Conservation (phyloP, 257 asterid genomes). For the Solanum virginianum region DNA sequence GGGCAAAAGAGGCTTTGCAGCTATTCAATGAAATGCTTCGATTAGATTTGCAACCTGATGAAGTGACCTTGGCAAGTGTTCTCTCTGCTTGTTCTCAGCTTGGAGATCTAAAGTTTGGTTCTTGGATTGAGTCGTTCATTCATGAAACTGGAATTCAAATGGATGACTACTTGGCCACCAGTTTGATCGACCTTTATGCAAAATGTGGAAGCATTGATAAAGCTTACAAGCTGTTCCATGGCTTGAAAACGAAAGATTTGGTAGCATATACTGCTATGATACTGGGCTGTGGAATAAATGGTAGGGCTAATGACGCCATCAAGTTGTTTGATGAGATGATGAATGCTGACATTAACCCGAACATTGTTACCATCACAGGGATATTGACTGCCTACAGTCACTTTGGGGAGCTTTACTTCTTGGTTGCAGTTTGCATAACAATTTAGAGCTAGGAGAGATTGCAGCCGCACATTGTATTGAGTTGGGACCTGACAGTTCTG, state of each 20-base stretch:
- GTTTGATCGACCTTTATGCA: conserved; percentile 64
- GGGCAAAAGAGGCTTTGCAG: conserved; percentile 57
- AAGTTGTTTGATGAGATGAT: conserved; percentile 61
- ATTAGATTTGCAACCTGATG: conserved; percentile 44
- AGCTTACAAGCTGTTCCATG: conserved; percentile 48
- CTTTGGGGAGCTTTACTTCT: conserved; percentile 91
- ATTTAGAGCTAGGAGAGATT: conserved; percentile 64
- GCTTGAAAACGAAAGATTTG: conserved; percentile 46
- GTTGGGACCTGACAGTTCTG: conserved; percentile 59
- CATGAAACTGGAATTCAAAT: conserved; percentile 39
- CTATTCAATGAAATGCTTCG: conserved; percentile 59
- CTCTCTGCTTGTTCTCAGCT: conserved; percentile 78
- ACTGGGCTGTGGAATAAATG: conserved; percentile 78
- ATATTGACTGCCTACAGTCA: conserved; percentile 60
- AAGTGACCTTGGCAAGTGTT: conserved; percentile 60
- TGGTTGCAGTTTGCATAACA: conserved; percentile 75
- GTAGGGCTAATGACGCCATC: conserved; percentile 53
- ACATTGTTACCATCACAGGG: conserved; percentile 55
- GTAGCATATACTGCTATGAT: conserved; percentile 84
- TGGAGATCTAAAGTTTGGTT: conserved; percentile 50
- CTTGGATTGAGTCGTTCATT: conserved; percentile 49
- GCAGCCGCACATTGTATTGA: conserved; percentile 60
- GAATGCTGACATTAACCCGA: conserved; percentile 35
- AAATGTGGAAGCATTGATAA: conserved; percentile 64
- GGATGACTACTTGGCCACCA: conserved; percentile 79